phyloP scores from a whole-genome alignment of 768 basidiomycete species.

The Pleurotus sapidus region DNA sequence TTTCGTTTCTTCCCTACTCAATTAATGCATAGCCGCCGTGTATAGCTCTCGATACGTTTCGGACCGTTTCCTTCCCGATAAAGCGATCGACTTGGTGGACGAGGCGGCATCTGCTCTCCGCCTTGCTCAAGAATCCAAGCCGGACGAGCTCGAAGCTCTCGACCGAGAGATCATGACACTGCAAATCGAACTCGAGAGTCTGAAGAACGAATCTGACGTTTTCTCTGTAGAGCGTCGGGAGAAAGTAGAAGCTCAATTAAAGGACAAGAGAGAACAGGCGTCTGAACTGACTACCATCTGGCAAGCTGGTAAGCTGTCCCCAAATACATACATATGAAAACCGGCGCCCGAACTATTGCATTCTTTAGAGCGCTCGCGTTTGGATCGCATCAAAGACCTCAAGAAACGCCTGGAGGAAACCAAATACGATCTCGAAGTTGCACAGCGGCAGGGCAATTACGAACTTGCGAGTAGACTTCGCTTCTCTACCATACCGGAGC shows the following conservation, averaged over 20 bases:
- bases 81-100: conserved; percentile 90
- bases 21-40: conserved; percentile 58
- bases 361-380: conserved; percentile 58
- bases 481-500: conserved; percentile 80
- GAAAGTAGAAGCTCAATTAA: conserved; percentile 64
- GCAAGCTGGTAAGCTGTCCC: conserved; percentile 57
- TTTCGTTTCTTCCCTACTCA: not conserved
- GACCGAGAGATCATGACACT: conserved; percentile 83
- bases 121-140: conserved; percentile 86
- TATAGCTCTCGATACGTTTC: conserved; percentile 85
- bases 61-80: conserved; percentile 86
- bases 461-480: conserved; percentile 82
- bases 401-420: conserved; percentile 79
- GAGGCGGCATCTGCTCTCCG: conserved; percentile 88
- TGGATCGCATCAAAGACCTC: conserved; percentile 68
- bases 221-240: conserved; percentile 74
- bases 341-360: not conserved
- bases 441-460: conserved; percentile 85
- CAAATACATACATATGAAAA: not conserved
- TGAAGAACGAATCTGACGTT: conserved; percentile 85
- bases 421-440: conserved; percentile 83
- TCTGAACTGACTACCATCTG: conserved; percentile 61
- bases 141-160: conserved; percentile 78
- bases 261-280: conserved; percentile 61
- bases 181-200: conserved; percentile 85